These are phyloP conservation scores for Cryphonectria radicalis DNA, from an alignment of 2,329 filamentous ascomycete species.

Conservation along the genomic window DNA sequence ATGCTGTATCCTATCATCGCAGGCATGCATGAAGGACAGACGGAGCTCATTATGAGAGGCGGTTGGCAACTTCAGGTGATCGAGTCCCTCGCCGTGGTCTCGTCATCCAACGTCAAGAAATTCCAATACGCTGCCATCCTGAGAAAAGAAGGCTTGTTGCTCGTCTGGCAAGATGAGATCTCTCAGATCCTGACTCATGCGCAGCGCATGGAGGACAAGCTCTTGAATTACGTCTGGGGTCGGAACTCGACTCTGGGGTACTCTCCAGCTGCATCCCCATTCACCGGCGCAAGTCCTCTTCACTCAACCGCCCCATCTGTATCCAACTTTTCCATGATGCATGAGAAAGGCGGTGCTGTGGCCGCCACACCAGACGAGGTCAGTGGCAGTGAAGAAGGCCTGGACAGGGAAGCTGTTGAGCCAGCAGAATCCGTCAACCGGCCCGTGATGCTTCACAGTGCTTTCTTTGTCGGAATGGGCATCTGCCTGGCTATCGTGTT, in stretches of 20 bases:
- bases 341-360: conserved; percentile 31
- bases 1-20: conserved; percentile 50
- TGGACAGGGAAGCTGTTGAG: conserved; percentile 35
- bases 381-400: conserved; percentile 33
- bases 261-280: conserved; percentile 21
- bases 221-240: conserved; percentile 40
- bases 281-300: conserved; percentile 27
- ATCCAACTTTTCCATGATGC: conserved; percentile 28
- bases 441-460: conserved; percentile 43
- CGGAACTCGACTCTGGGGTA: conserved; percentile 19
- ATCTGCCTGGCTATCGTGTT: conserved; percentile 44
- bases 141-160: conserved; percentile 45
- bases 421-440: conserved; percentile 46
- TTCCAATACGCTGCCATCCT: conserved; percentile 50
- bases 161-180: conserved; percentile 50
- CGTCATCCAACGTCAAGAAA: conserved; percentile 46
- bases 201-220: conserved; percentile 40
- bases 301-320: conserved; percentile 30
- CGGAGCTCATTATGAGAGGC: conserved; percentile 46
- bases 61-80: conserved; percentile 51
- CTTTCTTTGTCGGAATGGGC: conserved; percentile 45
- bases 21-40: conserved; percentile 45
- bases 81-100: conserved; percentile 45
- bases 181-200: conserved; percentile 46
- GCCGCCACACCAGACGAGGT: conserved; percentile 22